These are phyloP conservation scores for Amyloporia xantha DNA, from an alignment of 768 basidiomycete genomes.

Conservation along the genomic window DNA sequence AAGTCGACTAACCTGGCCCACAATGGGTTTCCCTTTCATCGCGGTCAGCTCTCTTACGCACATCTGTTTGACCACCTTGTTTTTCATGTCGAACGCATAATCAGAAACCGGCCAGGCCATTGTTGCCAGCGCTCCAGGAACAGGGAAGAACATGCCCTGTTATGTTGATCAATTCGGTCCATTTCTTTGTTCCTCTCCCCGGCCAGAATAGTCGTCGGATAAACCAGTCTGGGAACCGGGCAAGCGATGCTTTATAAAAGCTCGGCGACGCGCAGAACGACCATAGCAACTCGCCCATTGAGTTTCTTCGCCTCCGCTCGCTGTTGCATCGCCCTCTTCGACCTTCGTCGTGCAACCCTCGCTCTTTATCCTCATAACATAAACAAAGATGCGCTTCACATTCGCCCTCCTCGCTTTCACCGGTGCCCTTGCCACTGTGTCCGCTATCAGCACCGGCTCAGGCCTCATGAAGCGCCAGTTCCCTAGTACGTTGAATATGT, in stretches of 20 bases:
- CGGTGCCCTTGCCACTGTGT: conserved; percentile 29
- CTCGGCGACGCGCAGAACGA: not conserved
- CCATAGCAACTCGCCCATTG: conserved; percentile 15
- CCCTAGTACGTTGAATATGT: conserved; percentile 6
- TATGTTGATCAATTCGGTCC: conserved; percentile 4
- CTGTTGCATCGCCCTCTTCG: conserved; percentile 13
- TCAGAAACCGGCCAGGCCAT: not conserved
- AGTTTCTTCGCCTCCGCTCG: conserved; percentile 5
- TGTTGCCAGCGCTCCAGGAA: not conserved
- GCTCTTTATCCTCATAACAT: conserved; percentile 5
- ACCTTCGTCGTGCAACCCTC: conserved; percentile 10
- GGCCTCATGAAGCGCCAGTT: conserved; percentile 9
- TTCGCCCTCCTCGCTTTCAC: conserved; percentile 32
- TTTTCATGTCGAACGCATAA: not conserved
- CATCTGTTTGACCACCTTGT: conserved; percentile 1
- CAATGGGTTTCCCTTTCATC: conserved; percentile 24
- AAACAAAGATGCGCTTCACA: conserved; percentile 48
- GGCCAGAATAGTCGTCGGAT: not conserved
- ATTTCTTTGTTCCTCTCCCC: conserved; percentile 14
- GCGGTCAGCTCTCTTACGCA: conserved; percentile 5
- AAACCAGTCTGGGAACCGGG: not conserved
- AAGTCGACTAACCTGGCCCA: no score
- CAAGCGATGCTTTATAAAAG: conserved; percentile 12
- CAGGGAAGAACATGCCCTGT: not conserved
- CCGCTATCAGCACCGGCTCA: conserved; percentile 9